These are phyloP conservation scores for Alternaria arborescens DNA, from an alignment of 2,329 filamentous ascomycete species.

Conservation along the genomic window DNA sequence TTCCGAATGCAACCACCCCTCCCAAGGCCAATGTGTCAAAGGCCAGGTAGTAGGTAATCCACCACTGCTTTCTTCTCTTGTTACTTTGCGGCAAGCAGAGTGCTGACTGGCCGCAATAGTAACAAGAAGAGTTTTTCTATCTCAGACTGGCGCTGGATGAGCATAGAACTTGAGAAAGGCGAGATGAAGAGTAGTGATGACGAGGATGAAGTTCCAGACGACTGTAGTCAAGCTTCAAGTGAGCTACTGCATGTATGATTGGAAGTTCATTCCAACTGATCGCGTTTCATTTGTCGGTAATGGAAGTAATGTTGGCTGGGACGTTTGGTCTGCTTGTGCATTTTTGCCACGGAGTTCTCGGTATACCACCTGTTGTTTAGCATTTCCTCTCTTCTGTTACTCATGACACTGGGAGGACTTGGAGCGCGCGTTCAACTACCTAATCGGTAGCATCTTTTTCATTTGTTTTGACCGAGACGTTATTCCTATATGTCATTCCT, in stretches of 20 bases:
- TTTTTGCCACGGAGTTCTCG: slow-evolving; percentile 5
- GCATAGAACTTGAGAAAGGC: slow-evolving; percentile 4
- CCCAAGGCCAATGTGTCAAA: slow-evolving; percentile 8
- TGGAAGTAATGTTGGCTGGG: slow-evolving; percentile 4
- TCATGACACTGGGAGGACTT: not conserved
- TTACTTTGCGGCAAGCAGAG: slow-evolving; percentile 5
- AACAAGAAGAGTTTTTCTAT: slow-evolving; percentile 19
- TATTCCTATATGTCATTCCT: not conserved
- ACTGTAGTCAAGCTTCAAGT: slow-evolving; percentile 19
- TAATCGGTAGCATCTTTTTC: slow-evolving; percentile 1
- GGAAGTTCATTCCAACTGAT: not conserved
- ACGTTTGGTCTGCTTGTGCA: not conserved
- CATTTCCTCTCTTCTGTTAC: not conserved
- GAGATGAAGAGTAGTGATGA: slow-evolving; percentile 10
- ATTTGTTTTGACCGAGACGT: not conserved
- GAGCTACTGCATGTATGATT: slow-evolving; percentile 10
- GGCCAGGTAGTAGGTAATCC: slow-evolving; percentile 40
- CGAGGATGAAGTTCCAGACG: slow-evolving; percentile 13
- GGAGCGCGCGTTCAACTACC: not conserved
- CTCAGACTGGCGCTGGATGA: slow-evolving; percentile 24
- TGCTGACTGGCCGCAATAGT: slow-evolving; percentile 6
- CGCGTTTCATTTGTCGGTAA: not conserved
- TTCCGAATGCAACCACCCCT: slow-evolving; percentile 31
- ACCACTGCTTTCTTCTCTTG: slow-evolving; percentile 5
- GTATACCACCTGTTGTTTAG: slow-evolving; percentile 10